These are phyloP conservation scores for Diaporthe caulivora DNA, from an alignment of 2,329 filamentous ascomycete species.

Conservation along the genomic window DNA sequence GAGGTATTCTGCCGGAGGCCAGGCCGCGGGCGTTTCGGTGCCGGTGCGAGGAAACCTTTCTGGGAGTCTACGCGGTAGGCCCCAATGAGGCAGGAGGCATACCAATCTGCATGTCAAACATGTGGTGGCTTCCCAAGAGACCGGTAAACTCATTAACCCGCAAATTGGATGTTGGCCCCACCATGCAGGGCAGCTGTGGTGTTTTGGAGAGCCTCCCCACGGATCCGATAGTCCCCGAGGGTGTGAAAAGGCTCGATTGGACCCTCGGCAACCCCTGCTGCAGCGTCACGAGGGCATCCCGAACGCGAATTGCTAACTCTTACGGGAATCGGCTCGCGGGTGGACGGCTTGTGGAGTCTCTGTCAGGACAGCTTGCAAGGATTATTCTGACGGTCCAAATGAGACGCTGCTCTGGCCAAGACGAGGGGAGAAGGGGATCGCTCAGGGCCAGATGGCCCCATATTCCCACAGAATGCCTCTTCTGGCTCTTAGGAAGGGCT, in stretches of 20 bases:
- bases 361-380: constrained; percentile 3
- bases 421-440: not conserved
- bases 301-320: constrained; percentile 18
- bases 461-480: constrained; percentile 2
- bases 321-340: constrained; percentile 17
- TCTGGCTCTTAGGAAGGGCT: not conserved
- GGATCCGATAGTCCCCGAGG: not conserved
- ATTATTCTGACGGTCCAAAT: not conserved
- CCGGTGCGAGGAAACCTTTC: not conserved
- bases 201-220: constrained; percentile 7
- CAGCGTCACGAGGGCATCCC: constrained; percentile 6
- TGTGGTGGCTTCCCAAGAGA: constrained; percentile 5
- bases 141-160: not conserved
- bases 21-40: not conserved
- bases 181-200: not conserved
- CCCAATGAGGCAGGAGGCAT: not conserved
- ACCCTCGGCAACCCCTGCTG: not conserved
- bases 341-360: constrained; percentile 20
- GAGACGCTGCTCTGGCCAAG: constrained; percentile 13
- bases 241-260: not conserved
- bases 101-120: not conserved
- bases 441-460: not conserved
- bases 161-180: constrained; percentile 10
- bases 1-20: not conserved
- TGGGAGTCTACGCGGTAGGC: not conserved